Base-by-base conservation (phyloP, 2,329 filamentous ascomycete genomes). In the Zymoseptoria crescenta region DNA sequence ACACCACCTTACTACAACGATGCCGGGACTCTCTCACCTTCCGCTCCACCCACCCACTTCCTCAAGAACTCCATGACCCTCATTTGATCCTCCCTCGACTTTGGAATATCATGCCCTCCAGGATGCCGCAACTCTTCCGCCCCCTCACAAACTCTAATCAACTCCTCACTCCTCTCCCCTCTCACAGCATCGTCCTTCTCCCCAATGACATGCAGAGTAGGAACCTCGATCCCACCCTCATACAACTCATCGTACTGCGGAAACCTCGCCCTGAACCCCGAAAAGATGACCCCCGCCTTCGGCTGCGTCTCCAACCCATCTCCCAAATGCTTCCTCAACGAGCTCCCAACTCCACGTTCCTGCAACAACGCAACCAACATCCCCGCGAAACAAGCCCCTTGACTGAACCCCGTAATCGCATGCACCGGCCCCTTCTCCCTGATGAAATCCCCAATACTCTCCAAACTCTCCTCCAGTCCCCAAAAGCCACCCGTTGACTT, bases 71-170 rank as follows among this genome's bases (percentile, higher is more conserved):
- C 51, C 21, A 61, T 51, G 51, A 65, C 59, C 24, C 48, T 60
- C 19, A 20, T 52, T 16, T 63, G 59, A 53, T 64, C 62, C 16
- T 59, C 54, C 53, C 59, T 59, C 21, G 55, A 56, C 49, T 65
- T 65, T 3, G 64, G 64, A 54, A 65, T 65, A 48, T 65, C 62
- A 45, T 65, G 64, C 13, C 64, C 64, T 5, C 62, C 62, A 10
- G 54, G 48, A 55, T 64, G 63, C 41, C 49, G 62, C 27, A 65
- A 54, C 6, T 59, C 19, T 21, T 60, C 58, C 9, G 57, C 54
- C 9, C 57, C 29, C 10, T 57, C 48, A 27, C 64, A 65, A 41
- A 63, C 59, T 45, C 56, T 57, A 19, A 65, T 60, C 19, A 65
- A 56, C 8, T 57, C 59, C 54, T 64, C 62, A 51, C 64, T 63